Base-by-base conservation (phyloP, 306 rosid species). In the Leucaena leucocephala region DNA sequence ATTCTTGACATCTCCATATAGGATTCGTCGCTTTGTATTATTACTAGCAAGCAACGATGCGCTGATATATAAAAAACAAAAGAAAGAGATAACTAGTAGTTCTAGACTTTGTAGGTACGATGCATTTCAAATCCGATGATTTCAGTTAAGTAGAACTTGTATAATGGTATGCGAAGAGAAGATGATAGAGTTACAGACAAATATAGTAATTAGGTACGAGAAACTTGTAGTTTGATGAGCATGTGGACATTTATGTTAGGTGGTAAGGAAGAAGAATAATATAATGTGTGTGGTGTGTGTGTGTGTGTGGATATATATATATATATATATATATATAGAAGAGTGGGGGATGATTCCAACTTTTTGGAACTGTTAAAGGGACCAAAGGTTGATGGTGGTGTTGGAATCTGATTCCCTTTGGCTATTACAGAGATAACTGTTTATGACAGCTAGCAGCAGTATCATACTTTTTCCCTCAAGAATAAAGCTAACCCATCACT, bases 391-490 rank as follows among this genome's bases (percentile, higher is more conserved):
- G 64, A 22, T 79, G 82, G 82, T 82, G 88, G 86, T 72, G 80
- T 79, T 76, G 88, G 88, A 85, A 85, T 85, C 86, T 82, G 66
- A 85, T 85, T 85, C 86, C 86, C 84, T 22, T 19, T 15, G 54
- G 6, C 54, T 49, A 13, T 49, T 3, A 7, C 61, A 19, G 1
- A 8, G 48, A 72, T 79, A 82, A 68, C 74, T 73, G 19, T 44
- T 69, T 2, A 13, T 33, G 74, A 69, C 74, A 59, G 39, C 65
- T 59, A 69, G 19, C 57, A 27, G 21, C 73, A 12, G 39, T 35
- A 45, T 69, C 40, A 12, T 21, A 42, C n/a, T 72, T 63, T 85
- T 80, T 71, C 75, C 85, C 82, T 77, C 83, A 82, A 71, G 84
- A 33, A 71, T 76, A 82, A 88, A 88, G 84, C 83, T 76, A 81